A percentile compares a stretch with the other conserved stretches of the same genome.
phyloP scores from a whole-genome alignment of 2,329 filamentous ascomycete genomes.

The Harringtonia aguacate region DNA sequence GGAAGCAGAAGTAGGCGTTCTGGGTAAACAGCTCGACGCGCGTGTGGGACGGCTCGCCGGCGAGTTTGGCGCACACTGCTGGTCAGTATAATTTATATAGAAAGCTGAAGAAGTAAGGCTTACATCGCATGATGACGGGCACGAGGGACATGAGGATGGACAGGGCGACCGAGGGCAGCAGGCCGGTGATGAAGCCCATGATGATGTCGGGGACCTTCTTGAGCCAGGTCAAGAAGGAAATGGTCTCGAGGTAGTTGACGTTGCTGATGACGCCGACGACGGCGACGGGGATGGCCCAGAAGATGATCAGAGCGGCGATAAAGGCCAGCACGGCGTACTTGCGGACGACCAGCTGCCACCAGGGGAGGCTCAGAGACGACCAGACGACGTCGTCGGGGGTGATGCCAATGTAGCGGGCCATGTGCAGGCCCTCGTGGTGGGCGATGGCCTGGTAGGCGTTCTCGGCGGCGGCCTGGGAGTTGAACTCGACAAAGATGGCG shows the following conservation, averaged over 20 bases:
- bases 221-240: conserved; percentile 64
- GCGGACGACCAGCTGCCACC: conserved; percentile 76
- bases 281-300: conserved; percentile 70
- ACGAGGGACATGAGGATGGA: conserved; percentile 80
- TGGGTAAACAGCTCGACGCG: conserved; percentile 82
- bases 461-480: conserved; percentile 72
- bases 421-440: conserved; percentile 77
- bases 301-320: conserved; percentile 69
- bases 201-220: conserved; percentile 57
- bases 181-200: conserved; percentile 71
- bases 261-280: conserved; percentile 82
- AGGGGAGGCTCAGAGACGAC: conserved; percentile 70
- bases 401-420: conserved; percentile 77
- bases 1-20: conserved; percentile 84
- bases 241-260: conserved; percentile 54
- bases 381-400: conserved; percentile 79
- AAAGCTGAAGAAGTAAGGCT: conserved; percentile 18
- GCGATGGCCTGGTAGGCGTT: conserved; percentile 76
- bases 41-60: conserved; percentile 70
- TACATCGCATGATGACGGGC: conserved; percentile 69
- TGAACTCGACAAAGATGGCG: conserved; percentile 87
- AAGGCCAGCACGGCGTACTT: conserved; percentile 59
- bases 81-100: background rate
- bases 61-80: conserved; percentile 62
- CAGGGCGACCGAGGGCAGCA: conserved; percentile 70